Conservation (phyloP, 2,329 filamentous ascomycete genomes). For the Hypoxylon sp. region DNA sequence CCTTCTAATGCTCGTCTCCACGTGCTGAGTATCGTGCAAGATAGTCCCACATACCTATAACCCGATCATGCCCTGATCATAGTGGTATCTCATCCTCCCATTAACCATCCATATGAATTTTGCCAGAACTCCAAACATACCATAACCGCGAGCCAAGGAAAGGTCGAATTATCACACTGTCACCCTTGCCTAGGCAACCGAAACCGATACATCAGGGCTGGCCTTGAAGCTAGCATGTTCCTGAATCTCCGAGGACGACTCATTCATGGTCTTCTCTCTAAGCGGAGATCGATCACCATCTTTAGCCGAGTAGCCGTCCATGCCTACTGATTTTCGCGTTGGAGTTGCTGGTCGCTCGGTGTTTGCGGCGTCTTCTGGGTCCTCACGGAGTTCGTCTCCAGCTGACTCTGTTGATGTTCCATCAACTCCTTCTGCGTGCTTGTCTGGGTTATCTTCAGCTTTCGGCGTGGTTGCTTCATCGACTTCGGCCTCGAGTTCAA, state of each 20-base stretch:
- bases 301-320: conserved; percentile 21
- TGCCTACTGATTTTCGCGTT: conserved; percentile 18
- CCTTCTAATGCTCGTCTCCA: conserved; percentile 34
- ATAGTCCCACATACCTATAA: conserved; percentile 40
- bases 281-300: conserved; percentile 33
- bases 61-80: conserved; percentile 42
- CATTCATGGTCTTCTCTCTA: conserved; percentile 23
- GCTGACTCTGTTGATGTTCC: conserved; percentile 3
- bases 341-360: conserved; percentile 21
- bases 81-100: conserved; percentile 44
- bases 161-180: conserved; percentile 16
- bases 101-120: conserved; percentile 36
- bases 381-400: neutral
- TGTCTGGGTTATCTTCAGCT: conserved; percentile 35
- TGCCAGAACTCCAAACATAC: conserved; percentile 43
- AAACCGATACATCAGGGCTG: conserved; percentile 36
- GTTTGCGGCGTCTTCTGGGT: neutral
- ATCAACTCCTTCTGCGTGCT: conserved; percentile 10
- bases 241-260: conserved; percentile 21
- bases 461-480: conserved; percentile 46
- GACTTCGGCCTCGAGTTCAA: conserved; percentile 49
- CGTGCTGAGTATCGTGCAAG: conserved; percentile 32
- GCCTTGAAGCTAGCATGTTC: conserved; percentile 34
- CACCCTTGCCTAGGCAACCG: conserved; percentile 39
- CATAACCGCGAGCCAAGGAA: conserved; percentile 42